These are phyloP conservation scores for Rubroboletus satanas DNA, from an alignment of 768 basidiomycete genomes.

Conservation along the genomic window DNA sequence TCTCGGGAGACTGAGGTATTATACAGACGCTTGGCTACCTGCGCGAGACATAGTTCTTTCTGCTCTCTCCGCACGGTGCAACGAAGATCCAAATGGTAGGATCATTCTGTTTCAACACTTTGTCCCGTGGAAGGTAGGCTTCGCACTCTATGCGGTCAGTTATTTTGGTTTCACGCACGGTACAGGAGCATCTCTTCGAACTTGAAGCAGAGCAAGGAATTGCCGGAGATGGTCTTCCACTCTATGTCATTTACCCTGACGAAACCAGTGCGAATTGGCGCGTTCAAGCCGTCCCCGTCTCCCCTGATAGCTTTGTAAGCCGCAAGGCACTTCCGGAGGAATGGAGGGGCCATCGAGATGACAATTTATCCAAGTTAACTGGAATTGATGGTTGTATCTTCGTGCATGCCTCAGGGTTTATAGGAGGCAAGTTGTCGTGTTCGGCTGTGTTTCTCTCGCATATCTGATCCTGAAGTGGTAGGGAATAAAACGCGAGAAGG, in stretches of 20 bases:
- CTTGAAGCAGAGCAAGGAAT: slow-evolving; percentile 61
- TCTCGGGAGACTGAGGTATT: slow-evolving; percentile 71
- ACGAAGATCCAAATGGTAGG: slow-evolving; percentile 65
- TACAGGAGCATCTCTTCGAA: slow-evolving; percentile 85
- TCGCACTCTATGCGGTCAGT: neutral
- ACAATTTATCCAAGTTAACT: slow-evolving; percentile 63
- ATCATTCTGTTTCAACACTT: slow-evolving; percentile 79
- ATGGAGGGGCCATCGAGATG: slow-evolving; percentile 92
- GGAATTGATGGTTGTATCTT: slow-evolving; percentile 86
- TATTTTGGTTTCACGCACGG: slow-evolving; percentile 13
- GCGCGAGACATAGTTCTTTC: slow-evolving; percentile 75
- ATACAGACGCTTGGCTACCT: slow-evolving; percentile 87
- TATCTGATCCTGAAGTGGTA: slow-evolving; percentile 29
- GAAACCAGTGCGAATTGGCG: slow-evolving; percentile 77
- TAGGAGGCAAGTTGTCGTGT: slow-evolving; percentile 62
- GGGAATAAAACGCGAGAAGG: slow-evolving; percentile 91
- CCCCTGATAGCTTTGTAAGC: slow-evolving; percentile 82
- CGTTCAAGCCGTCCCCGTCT: slow-evolving; percentile 84
- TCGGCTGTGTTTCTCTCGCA: neutral
- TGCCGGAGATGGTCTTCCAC: slow-evolving; percentile 48
- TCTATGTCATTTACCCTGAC: slow-evolving; percentile 90
- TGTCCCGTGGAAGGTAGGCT: slow-evolving; percentile 80
- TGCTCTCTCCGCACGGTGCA: slow-evolving; percentile 51
- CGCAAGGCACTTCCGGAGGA: slow-evolving; percentile 88
- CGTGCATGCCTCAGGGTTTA: slow-evolving; percentile 95